Percentiles rank a stretch among this genome's conserved stretches.
Conservation (phyloP, 2,329 filamentous ascomycete genomes). For the Botryotinia globosa region DNA sequence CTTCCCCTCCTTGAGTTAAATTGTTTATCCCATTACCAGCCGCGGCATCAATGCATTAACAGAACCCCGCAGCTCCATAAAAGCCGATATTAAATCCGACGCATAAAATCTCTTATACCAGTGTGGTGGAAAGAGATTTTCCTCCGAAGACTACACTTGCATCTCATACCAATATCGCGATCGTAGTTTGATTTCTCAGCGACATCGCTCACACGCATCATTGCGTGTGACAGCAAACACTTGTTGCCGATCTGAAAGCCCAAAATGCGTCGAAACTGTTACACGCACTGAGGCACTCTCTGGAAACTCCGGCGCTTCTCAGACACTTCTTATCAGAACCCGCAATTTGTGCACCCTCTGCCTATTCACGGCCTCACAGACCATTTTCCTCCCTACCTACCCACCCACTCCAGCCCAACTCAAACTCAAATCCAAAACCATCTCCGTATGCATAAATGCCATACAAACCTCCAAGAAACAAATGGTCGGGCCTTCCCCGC, state of each 20-base stretch:
- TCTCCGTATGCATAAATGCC: neutral
- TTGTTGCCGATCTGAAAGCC: neutral
- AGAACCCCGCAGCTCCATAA: neutral
- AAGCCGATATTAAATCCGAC: neutral
- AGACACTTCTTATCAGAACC: neutral
- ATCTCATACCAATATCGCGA: neutral
- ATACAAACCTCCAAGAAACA: neutral
- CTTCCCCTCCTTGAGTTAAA: neutral
- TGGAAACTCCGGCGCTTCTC: neutral
- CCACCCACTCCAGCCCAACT: neutral
- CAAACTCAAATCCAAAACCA: neutral
- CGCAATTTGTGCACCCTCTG: neutral
- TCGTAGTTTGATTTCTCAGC: neutral
- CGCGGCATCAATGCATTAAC: neutral
- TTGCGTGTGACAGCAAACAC: neutral
- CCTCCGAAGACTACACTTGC: neutral
- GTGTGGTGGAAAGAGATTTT: neutral
- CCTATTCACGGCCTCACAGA: neutral
- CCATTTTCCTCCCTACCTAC: neutral
- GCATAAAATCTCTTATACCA: neutral
- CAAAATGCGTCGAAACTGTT: neutral
- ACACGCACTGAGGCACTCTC: neutral
- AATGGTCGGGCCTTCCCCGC: neutral
- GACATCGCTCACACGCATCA: neutral
- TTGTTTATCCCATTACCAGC: neutral